A percentile compares a stretch with the other conserved stretches of the same genome.
Conservation (phyloP, 148 eudicot genomes). For the Chenopodium quinoa region DNA sequence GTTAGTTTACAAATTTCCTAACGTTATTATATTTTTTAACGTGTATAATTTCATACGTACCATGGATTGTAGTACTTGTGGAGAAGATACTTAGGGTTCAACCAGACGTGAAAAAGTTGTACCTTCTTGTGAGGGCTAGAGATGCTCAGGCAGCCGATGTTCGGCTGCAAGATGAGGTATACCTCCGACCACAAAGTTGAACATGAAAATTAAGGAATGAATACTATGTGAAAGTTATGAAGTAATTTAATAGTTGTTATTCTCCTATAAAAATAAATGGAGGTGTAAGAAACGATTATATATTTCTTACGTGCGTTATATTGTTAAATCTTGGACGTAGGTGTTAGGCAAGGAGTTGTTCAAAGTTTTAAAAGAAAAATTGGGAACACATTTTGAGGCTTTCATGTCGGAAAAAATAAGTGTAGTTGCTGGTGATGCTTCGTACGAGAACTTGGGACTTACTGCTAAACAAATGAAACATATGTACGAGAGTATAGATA, state of each 20-base stretch:
- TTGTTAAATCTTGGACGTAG: conserved; percentile 6
- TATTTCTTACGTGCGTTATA: too few species aligned
- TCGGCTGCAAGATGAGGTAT: conserved; percentile 12
- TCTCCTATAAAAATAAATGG: too few species aligned
- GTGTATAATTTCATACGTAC: neutral
- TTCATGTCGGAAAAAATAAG: conserved; percentile 23
- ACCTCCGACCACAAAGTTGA: neutral
- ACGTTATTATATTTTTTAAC: too few species aligned
- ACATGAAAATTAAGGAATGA: neutral
- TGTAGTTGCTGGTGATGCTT: conserved; percentile 23
- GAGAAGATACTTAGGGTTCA: conserved; percentile 18
- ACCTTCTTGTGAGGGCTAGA: conserved; percentile 8
- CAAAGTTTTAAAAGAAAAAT: conserved; percentile 10
- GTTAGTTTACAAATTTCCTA: too few species aligned
- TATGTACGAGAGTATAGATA: conserved; percentile 15
- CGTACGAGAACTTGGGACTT: conserved; percentile 18
- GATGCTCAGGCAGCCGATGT: neutral
- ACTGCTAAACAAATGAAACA: neutral
- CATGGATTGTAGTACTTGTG: neutral
- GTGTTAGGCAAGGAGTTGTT: conserved; percentile 33
- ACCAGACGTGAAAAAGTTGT: conserved; percentile 14
- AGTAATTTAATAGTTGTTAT: too few species aligned
- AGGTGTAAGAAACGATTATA: too few species aligned
- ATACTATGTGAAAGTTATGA: too few species aligned
- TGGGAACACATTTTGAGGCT: conserved; percentile 11